Percentiles rank a stretch among this genome's conserved stretches.
phyloP scores from a whole-genome alignment of 352 stramenopile species.

The Phytophthora ramorum region DNA sequence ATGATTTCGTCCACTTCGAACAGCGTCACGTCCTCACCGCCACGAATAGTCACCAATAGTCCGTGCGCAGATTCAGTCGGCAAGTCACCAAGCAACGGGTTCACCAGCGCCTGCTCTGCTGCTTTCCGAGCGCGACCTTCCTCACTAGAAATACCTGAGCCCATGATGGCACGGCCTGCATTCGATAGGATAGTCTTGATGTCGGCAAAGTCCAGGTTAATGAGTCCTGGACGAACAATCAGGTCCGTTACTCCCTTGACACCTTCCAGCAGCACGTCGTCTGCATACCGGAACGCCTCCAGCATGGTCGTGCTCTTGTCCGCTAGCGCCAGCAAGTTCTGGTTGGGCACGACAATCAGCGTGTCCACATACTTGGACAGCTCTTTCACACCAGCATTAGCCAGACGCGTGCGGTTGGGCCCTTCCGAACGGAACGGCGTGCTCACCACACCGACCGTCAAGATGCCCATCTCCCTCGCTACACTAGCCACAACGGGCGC shows the following conservation, averaged over 20 bases:
- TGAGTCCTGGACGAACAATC: constrained; percentile 96
- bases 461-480: constrained; percentile 91
- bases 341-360: constrained; percentile 97
- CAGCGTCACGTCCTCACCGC: constrained; percentile 93
- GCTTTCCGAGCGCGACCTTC: constrained; percentile 90
- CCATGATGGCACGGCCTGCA: constrained; percentile 96
- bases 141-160: constrained; percentile 83
- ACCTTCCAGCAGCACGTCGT: constrained; percentile 96
- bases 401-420: constrained; percentile 93
- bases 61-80: constrained; percentile 93
- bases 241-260: constrained; percentile 97
- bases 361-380: constrained; percentile 95
- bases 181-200: constrained; percentile 96
- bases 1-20: constrained; percentile 93
- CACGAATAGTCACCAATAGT: constrained; percentile 96
- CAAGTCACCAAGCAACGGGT: constrained; percentile 93
- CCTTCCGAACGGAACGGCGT: constrained; percentile 97
- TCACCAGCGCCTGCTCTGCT: constrained; percentile 94
- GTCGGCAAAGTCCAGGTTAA: constrained; percentile 98
- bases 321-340: constrained; percentile 94
- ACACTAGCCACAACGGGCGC: constrained; percentile 94
- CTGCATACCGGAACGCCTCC: constrained; percentile 94
- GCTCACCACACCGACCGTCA: constrained; percentile 97
- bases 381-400: constrained; percentile 92
- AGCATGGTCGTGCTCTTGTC: constrained; percentile 94